Conservation (phyloP, 164 flowering plant genomes). For the Piper betle region DNA sequence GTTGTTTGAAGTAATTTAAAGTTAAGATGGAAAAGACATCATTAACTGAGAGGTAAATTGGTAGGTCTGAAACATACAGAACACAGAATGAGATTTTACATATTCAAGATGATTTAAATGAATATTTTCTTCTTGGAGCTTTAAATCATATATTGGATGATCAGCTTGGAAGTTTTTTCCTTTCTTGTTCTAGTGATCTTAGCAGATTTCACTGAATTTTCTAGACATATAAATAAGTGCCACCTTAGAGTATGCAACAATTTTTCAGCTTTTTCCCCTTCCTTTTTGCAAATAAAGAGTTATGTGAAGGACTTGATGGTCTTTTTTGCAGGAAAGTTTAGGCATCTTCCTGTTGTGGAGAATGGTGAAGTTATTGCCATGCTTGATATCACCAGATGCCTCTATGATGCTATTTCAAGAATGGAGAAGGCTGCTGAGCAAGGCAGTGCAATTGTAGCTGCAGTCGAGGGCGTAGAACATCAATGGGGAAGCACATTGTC, state of each 20-base stretch:
- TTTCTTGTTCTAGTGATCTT: not conserved
- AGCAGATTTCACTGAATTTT: not conserved
- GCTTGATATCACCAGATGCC: constrained; percentile 91
- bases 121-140: too few relatives aligned
- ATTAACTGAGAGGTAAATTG: too few relatives aligned
- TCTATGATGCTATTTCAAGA: constrained; percentile 93
- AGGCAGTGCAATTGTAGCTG: constrained; percentile 99
- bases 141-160: too few relatives aligned
- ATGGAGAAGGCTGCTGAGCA: constrained; percentile 99
- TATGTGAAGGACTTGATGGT: not conserved
- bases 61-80: too few relatives aligned
- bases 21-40: too few relatives aligned
- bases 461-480: constrained; percentile 96
- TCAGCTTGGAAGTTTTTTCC: not conserved
- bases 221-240: too few relatives aligned
- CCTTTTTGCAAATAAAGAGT: too few relatives aligned
- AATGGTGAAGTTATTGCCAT: constrained; percentile 96
- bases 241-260: too few relatives aligned
- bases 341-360: constrained; percentile 98
- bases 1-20: too few relatives aligned
- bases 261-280: too few relatives aligned
- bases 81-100: too few relatives aligned
- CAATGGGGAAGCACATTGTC: constrained; percentile 74
- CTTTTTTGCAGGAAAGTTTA: constrained; percentile 58
- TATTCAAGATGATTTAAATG: too few relatives aligned